These are phyloP conservation scores for Aspergillus bertholletiae DNA, from an alignment of 495 filamentous ascomycete genomes.

Conservation along the genomic window DNA sequence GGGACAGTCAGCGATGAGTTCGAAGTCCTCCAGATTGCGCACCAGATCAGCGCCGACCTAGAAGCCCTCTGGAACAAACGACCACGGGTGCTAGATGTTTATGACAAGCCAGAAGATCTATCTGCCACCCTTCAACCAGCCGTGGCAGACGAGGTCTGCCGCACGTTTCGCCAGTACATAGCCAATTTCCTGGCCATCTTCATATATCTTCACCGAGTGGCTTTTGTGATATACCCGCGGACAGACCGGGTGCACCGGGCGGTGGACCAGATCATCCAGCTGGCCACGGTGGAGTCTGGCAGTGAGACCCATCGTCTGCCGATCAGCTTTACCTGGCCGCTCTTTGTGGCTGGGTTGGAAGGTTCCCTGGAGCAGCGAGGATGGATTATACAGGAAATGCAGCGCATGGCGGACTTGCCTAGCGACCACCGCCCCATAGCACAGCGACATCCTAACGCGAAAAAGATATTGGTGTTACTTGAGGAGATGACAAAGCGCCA, in stretches of 20 bases:
- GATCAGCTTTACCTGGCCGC: constrained; percentile 35
- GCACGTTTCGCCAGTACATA: constrained; percentile 35
- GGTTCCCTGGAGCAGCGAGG: constrained; percentile 30
- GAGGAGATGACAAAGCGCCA: constrained; percentile 40
- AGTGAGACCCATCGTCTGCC: constrained; percentile 23
- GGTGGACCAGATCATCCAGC: constrained; percentile 37
- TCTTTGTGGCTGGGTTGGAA: constrained; percentile 38
- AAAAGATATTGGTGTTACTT: constrained; percentile 29
- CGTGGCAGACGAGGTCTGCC: constrained; percentile 28
- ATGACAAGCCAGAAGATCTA: constrained; percentile 24
- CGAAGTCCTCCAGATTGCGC: constrained; percentile 40
- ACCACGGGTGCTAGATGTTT: constrained; percentile 34
- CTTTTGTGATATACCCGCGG: constrained; percentile 40
- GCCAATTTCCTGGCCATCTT: constrained; percentile 42
- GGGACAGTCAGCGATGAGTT: constrained; percentile 41
- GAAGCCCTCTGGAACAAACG: constrained; percentile 36
- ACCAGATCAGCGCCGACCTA: constrained; percentile 37
- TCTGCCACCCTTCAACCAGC: constrained; percentile 21
- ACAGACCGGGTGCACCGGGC: constrained; percentile 39
- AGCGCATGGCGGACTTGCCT: constrained; percentile 22
- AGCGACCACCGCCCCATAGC: background rate
- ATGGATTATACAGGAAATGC: constrained; percentile 37
- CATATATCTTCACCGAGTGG: constrained; percentile 39
- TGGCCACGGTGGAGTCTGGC: constrained; percentile 30
- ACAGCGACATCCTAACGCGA: constrained; percentile 28